Percentiles rank a stretch among this genome's conserved stretches.
These are phyloP conservation scores for Glutinoglossum americanum DNA, from an alignment of 495 filamentous ascomycete genomes.

Conservation along the genomic window DNA sequence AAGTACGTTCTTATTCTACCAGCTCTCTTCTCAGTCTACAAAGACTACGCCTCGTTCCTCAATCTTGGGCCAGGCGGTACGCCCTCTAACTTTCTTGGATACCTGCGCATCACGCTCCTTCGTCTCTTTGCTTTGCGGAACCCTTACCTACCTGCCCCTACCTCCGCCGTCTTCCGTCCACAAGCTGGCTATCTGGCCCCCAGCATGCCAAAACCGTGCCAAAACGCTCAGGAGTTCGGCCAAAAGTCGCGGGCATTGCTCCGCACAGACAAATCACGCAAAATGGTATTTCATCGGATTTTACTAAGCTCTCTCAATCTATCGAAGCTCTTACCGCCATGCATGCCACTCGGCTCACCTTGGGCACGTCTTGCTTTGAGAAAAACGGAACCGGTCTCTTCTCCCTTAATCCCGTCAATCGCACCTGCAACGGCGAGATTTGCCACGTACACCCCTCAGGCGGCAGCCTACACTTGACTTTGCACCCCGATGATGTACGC, in stretches of 20 bases:
- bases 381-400: constrained; percentile 62
- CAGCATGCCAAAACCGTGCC: constrained; percentile 22
- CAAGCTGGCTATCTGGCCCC: constrained; percentile 23
- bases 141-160: constrained; percentile 22
- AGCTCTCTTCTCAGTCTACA: constrained; percentile 31
- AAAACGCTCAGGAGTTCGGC: constrained; percentile 36
- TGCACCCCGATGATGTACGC: constrained; percentile 60
- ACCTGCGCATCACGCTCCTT: constrained; percentile 42
- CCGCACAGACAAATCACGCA: constrained; percentile 62
- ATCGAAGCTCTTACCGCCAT: background rate
- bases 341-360: background rate
- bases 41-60: constrained; percentile 58
- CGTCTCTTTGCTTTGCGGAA: constrained; percentile 32
- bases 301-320: background rate
- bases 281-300: constrained; percentile 9
- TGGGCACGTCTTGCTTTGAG: constrained; percentile 56
- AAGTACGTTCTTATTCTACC: constrained; percentile 18
- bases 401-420: constrained; percentile 32
- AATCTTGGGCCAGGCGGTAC: constrained; percentile 65
- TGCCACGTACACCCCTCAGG: constrained; percentile 61
- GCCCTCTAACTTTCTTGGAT: constrained; percentile 49
- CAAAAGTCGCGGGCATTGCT: constrained; percentile 47
- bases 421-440: constrained; percentile 51
- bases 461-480: constrained; percentile 48
- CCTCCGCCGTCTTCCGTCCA: constrained; percentile 19